Conservation (phyloP, 352 stramenopile genomes). For the Pythium brassicae region DNA sequence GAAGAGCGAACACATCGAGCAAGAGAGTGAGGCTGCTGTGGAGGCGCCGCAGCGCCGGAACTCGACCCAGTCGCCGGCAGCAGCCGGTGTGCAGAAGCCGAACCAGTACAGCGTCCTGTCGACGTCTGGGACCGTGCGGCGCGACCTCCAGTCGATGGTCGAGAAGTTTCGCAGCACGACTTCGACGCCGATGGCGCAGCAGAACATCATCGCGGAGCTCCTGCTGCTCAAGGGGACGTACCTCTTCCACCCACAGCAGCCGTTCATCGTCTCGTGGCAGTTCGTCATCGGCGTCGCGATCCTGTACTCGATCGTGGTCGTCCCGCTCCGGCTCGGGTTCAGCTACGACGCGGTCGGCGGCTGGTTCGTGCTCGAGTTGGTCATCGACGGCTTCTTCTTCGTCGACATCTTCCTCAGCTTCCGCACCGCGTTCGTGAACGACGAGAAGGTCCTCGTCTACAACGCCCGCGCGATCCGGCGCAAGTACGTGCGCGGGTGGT, state of each 20-base stretch:
- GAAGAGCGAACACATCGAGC: neutral
- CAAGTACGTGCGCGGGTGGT: conserved; percentile 65
- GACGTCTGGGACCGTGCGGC: neutral
- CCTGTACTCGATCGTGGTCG: conserved; percentile 86
- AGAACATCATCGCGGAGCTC: conserved; percentile 46
- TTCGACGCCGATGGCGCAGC: conserved; percentile 29
- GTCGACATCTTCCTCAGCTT: conserved; percentile 88
- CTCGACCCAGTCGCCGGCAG: neutral
- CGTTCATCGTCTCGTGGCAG: conserved; percentile 68
- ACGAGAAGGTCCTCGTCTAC: conserved; percentile 68
- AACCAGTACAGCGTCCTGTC: neutral
- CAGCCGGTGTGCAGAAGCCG: neutral
- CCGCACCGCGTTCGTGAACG: conserved; percentile 77
- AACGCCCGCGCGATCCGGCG: conserved; percentile 50
- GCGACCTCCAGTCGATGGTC: conserved; percentile 27
- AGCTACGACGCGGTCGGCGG: conserved; percentile 42
- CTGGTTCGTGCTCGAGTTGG: conserved; percentile 63
- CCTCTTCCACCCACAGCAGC: conserved; percentile 70
- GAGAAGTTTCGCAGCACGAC: conserved; percentile 50
- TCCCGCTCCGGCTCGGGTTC: conserved; percentile 87
- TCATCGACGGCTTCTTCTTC: conserved; percentile 82
- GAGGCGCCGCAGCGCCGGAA: neutral
- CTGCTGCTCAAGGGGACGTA: conserved; percentile 65
- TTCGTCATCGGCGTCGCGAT: conserved; percentile 74
- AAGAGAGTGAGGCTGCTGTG: neutral